A percentile compares a stretch with the other conserved stretches of the same genome.
Evolutionary conservation across 2,329 filamentous ascomycete genomes (phyloP).

Genomic region (Exophiala spinifera): DNA sequence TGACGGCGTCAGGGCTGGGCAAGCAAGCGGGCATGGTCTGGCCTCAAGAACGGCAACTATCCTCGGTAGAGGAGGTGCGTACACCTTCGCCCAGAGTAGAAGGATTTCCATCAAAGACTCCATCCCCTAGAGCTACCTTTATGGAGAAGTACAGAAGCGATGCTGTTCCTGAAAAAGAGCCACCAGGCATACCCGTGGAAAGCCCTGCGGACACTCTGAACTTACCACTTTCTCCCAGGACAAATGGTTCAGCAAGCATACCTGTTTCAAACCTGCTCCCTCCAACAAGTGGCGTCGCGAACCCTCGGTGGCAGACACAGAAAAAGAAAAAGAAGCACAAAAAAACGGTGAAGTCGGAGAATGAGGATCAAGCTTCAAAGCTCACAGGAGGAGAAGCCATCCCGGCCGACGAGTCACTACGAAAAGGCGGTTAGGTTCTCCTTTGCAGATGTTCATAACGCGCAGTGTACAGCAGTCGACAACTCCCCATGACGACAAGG

Average conservation of each 20-base stretch:
- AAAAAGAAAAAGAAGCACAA: conserved; percentile 44
- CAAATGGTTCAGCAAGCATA: conserved; percentile 32
- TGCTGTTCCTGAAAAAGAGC: background rate
- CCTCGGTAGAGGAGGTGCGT: conserved; percentile 33
- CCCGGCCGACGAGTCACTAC: conserved; percentile 42
- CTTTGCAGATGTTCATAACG: conserved; percentile 19
- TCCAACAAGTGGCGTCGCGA: background rate
- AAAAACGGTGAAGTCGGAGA: conserved; percentile 38
- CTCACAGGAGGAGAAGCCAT: conserved; percentile 37
- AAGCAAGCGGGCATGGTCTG: conserved; percentile 10
- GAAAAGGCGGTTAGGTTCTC: conserved; percentile 44
- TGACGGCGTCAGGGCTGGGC: conserved; percentile 1
- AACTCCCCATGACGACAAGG: background rate
- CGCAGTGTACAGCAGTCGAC: background rate
- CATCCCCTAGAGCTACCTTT: conserved; percentile 1
- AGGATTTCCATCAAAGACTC: background rate
- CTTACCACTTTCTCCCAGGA: conserved; percentile 37
- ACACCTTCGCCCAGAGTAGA: conserved; percentile 30
- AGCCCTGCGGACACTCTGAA: conserved; percentile 35
- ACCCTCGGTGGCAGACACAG: conserved; percentile 39
- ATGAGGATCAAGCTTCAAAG: conserved; percentile 33
- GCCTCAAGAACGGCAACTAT: conserved; percentile 26
- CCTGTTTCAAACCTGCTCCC: conserved; percentile 9
- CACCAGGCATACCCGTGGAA: conserved; percentile 26
- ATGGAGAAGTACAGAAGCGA: background rate